phyloP scores from a whole-genome alignment of 169 alveolate genomes.

The Cryptosporidium meleagridis region DNA sequence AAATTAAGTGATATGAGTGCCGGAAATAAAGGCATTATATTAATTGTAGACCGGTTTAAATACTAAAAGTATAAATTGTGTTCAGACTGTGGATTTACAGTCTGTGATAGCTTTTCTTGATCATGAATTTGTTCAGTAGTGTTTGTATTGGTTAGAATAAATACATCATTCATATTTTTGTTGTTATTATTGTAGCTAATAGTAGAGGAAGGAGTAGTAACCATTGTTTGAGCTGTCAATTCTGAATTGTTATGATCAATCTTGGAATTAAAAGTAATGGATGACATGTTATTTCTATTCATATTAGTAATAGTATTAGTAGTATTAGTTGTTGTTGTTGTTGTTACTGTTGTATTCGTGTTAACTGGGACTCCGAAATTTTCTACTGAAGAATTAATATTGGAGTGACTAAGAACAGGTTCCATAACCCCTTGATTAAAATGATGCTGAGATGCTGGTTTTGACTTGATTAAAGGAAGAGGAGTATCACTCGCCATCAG shows the following conservation, averaged over 20 bases:
- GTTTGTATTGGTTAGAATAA: not conserved
- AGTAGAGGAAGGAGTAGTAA: not conserved
- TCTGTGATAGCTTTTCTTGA: not conserved
- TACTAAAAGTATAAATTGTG: not conserved
- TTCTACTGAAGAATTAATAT: not conserved
- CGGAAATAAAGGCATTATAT: no score
- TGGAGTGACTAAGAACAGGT: not conserved
- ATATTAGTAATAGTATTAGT: not conserved
- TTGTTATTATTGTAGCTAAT: not conserved
- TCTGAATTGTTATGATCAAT: not conserved
- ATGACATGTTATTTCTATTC: not conserved
- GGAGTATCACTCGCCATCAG: constrained; percentile 47
- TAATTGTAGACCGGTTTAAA: not conserved
- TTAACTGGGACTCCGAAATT: not conserved
- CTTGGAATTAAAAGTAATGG: not conserved
- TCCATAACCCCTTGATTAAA: not conserved
- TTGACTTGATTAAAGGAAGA: constrained; percentile 42
- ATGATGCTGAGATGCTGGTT: constrained; percentile 4
- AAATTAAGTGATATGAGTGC: not conserved
- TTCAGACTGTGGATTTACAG: not conserved
- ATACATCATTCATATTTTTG: not conserved
- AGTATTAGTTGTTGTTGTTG: not conserved
- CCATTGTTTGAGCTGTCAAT: not conserved
- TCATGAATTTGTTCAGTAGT: not conserved
- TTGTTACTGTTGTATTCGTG: no score